phyloP scores from a whole-genome alignment of 2,329 filamentous ascomycete species.

The Colletotrichum sidae region DNA sequence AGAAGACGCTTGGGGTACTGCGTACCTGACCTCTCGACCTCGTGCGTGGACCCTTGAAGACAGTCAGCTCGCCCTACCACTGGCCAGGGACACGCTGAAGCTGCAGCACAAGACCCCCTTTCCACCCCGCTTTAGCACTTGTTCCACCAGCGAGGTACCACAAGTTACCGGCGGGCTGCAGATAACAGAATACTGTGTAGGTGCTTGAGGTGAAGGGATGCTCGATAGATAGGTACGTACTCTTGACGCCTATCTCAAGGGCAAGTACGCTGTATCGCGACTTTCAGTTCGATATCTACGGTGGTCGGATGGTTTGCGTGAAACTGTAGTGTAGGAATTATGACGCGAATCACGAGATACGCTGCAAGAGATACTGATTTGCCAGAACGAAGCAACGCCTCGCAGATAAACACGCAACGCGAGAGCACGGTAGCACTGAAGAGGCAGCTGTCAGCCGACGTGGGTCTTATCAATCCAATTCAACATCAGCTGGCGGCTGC shows the following conservation, averaged over 20 bases:
- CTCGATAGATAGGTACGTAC: slow-evolving; percentile 18
- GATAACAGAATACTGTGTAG: not conserved
- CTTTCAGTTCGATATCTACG: not conserved
- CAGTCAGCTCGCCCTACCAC: slow-evolving; percentile 20
- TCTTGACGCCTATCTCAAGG: slow-evolving; percentile 13
- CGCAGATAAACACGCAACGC: not conserved
- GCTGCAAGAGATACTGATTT: too few species aligned
- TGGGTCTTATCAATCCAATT: slow-evolving; percentile 14
- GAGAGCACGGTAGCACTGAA: not conserved
- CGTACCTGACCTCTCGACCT: slow-evolving; percentile 25
- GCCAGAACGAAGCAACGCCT: not conserved
- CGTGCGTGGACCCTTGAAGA: slow-evolving; percentile 37
- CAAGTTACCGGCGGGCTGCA: slow-evolving; percentile 16
- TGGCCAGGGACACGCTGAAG: slow-evolving; percentile 26
- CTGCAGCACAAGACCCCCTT: slow-evolving; percentile 20
- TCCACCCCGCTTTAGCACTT: slow-evolving; percentile 14
- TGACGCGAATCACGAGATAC: too few species aligned
- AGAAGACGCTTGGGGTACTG: slow-evolving; percentile 14
- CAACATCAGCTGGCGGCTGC: slow-evolving; percentile 6
- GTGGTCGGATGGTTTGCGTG: too few species aligned
- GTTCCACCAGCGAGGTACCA: slow-evolving; percentile 17
- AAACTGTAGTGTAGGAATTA: too few species aligned
- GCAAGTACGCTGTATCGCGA: slow-evolving; percentile 20
- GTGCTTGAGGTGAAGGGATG: not conserved
- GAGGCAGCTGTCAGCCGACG: slow-evolving; percentile 6